phyloP scores from a whole-genome alignment of 257 asterid genomes.

The Cinchona pubescens region DNA sequence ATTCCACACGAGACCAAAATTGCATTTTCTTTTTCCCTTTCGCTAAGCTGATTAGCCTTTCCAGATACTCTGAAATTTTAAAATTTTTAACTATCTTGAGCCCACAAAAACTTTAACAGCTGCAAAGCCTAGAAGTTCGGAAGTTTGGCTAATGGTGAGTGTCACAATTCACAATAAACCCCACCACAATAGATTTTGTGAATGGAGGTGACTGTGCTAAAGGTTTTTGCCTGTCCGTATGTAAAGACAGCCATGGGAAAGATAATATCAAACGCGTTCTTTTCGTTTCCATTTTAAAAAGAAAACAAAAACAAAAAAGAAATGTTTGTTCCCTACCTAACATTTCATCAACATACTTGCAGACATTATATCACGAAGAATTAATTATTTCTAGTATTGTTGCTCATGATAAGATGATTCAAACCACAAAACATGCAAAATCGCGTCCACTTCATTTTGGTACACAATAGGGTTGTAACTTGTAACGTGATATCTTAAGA shows the following conservation, averaged over 20 bases:
- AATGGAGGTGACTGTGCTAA: constrained; percentile 9
- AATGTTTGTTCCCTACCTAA: background rate
- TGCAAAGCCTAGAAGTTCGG: constrained; percentile 17
- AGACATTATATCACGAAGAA: background rate
- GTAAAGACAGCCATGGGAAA: background rate
- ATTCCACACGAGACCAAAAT: too few species aligned
- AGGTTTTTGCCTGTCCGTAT: background rate
- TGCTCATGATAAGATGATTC: background rate
- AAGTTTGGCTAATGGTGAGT: constrained; percentile 7
- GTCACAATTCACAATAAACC: background rate
- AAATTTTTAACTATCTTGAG: background rate
- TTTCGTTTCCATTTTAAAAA: background rate
- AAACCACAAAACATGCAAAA: background rate
- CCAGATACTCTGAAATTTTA: background rate
- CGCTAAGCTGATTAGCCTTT: background rate
- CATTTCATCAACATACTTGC: background rate
- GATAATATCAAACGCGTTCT: background rate
- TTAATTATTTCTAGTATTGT: background rate
- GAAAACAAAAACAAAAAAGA: background rate
- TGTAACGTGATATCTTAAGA: too few species aligned
- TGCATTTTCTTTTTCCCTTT: too few species aligned
- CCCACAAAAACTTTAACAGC: constrained; percentile 10
- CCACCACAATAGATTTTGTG: constrained; percentile 1
- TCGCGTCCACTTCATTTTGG: background rate
- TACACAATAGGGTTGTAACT: background rate